phyloP scores from a whole-genome alignment of 192 early-diverging fungal genomes.

The Entomortierella lignicola region DNA sequence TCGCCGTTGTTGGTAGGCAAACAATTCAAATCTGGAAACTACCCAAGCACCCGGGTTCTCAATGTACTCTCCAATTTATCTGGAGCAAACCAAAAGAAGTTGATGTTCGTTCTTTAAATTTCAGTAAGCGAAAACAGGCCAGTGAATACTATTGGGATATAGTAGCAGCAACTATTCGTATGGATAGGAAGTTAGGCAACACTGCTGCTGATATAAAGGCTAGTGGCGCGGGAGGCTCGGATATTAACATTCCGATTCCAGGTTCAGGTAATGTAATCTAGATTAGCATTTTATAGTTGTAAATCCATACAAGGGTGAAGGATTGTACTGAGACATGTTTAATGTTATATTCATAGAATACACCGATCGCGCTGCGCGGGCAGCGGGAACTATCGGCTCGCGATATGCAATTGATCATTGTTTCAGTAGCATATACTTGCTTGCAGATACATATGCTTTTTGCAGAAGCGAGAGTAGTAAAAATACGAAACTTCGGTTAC shows the following conservation, averaged over 20 bases:
- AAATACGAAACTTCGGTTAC: background rate
- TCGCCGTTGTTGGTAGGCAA: slow-evolving; percentile 29
- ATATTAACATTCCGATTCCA: slow-evolving; percentile 8
- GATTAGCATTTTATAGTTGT: too few species aligned
- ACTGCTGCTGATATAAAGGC: slow-evolving; percentile 23
- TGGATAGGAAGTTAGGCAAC: slow-evolving; percentile 11
- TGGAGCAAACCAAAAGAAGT: slow-evolving; percentile 38
- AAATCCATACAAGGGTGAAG: too few species aligned
- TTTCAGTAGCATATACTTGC: slow-evolving; percentile 31
- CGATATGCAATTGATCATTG: slow-evolving; percentile 22
- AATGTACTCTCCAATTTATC: slow-evolving; percentile 37
- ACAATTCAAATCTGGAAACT: slow-evolving; percentile 46
- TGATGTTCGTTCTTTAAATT: background rate
- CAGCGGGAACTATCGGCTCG: background rate
- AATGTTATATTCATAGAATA: too few species aligned
- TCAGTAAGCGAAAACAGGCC: too few species aligned
- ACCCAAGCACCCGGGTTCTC: slow-evolving; percentile 12
- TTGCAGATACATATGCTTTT: slow-evolving; percentile 24
- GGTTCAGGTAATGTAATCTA: slow-evolving; percentile 14
- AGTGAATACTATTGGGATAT: slow-evolving; percentile 25
- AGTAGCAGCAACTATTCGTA: background rate
- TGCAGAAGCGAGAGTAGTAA: slow-evolving; percentile 17
- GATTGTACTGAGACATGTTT: too few species aligned
- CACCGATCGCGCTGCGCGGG: too few species aligned
- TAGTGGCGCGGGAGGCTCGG: slow-evolving; percentile 6